Base-by-base conservation (phyloP, 768 basidiomycete species). In the Lepiota venenata region DNA sequence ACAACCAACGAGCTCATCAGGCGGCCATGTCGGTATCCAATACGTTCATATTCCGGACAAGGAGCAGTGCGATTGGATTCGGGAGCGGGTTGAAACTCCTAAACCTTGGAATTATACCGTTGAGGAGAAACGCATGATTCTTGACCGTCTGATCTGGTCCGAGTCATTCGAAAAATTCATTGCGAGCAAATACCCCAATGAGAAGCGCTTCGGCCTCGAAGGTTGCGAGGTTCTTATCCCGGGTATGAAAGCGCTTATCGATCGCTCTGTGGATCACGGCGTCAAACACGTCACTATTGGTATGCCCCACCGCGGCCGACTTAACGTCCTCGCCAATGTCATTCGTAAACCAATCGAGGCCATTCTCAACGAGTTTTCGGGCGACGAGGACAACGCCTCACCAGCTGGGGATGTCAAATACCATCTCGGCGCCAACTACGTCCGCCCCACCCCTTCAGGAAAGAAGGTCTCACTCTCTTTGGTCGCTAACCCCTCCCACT, bases 101-200 rank as follows among this genome's bases (percentile, higher is more conserved):
- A 87, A 90, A 63, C 96, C 96, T 6, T 98, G 93, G 93, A 93
- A 94, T 64, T 99, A 98, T 74, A 91, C 90, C 48, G 82, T 95
- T 49, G 97, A 99, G 63, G 97, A 99, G 77, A 99, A 98, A 74
- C 87, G 93, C 44, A 95, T 98, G 91, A 95, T 99, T 60, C 83
- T 99, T 52, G 97, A 99, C 74, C 91, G 97, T 57, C 87, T 98
- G 63, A 98, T 98, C 68, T 99, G 97, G 97, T 98, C 96, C n/a
- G 97, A 98, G 64, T 89, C 91, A 3, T 98, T 98, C 65, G 97
- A 99, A 71, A 94, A 94, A 65, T 99, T 98, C 80, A 94, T 99
- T 59, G 89, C 94, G 18, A 91, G 85, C 80, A 99, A 98, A 71
- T 97, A 92, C 74, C 97, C 97, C 61, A 99, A 98, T 74, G 97